Percentiles rank a stretch among this genome's conserved stretches.
Evolutionary conservation across 1,284 basidiomycete genomes (phyloP).

Genomic region (Cutaneotrichosporon arboriforme): DNA sequence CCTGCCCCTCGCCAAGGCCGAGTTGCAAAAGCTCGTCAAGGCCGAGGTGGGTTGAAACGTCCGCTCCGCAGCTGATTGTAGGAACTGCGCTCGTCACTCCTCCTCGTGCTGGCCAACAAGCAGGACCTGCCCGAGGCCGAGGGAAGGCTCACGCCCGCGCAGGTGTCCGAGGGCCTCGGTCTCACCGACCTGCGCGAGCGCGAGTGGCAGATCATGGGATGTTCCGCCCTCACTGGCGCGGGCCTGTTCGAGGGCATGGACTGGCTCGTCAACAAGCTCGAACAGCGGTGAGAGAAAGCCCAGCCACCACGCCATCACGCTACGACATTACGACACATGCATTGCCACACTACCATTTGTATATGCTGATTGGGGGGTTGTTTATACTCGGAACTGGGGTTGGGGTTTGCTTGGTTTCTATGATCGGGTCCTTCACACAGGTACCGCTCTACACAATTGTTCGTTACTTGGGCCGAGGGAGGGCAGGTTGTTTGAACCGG

Average conservation of each 20-base stretch:
- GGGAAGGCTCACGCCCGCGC: conserved; percentile 48
- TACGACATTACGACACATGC: conserved; percentile 6
- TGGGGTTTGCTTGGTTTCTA: not conserved
- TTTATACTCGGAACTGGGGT: not conserved
- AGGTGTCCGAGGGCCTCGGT: conserved; percentile 50
- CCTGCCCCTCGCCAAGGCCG: conserved; percentile 48
- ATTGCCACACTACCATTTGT: conserved; percentile 3
- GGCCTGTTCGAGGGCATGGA: conserved; percentile 48
- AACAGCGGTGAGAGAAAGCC: conserved; percentile 5
- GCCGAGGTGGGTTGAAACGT: conserved; percentile 35
- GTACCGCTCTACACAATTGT: too few species aligned
- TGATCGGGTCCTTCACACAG: too few species aligned
- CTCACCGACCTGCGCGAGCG: conserved; percentile 50
- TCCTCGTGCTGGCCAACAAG: conserved; percentile 53
- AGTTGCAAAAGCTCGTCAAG: conserved; percentile 47
- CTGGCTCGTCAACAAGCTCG: conserved; percentile 44
- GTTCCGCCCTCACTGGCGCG: conserved; percentile 49
- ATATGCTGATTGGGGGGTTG: conserved; percentile 2
- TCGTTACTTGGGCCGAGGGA: too few species aligned
- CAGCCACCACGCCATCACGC: not conserved
- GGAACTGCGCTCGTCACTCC: conserved; percentile 46
- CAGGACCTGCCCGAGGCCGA: conserved; percentile 49
- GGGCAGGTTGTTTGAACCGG: too few species aligned
- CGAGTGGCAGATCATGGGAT: conserved; percentile 54
- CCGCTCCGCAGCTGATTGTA: conserved; percentile 14